A percentile compares a stretch with the other conserved stretches of the same genome.
Evolutionary conservation across 345 rosid genomes (phyloP).

Genomic region (Nephelium lappaceum): DNA sequence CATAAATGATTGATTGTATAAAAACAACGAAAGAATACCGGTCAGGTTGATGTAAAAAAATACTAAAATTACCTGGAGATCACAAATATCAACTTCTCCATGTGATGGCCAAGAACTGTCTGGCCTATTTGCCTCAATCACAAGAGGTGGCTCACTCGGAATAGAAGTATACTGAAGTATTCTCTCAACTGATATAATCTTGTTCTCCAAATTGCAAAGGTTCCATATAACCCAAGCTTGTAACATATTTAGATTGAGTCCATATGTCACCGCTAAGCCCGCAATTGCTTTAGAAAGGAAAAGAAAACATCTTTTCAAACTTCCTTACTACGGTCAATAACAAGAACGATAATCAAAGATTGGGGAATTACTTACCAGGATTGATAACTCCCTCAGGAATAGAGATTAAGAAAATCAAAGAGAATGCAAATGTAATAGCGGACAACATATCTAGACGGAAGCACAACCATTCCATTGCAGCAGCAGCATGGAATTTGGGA

Average conservation of each 20-base stretch:
- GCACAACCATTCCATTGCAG: conserved; percentile 76
- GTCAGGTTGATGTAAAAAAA: not conserved
- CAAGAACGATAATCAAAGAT: conserved; percentile 2
- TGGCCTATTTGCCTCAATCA: conserved; percentile 52
- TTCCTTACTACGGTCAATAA: not conserved
- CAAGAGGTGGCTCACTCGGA: conserved; percentile 65
- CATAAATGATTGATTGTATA: not conserved
- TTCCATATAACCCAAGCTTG: conserved; percentile 53
- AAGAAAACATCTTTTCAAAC: not conserved
- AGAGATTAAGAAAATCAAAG: conserved; percentile 60
- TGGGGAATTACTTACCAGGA: conserved; percentile 49
- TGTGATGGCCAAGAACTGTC: conserved; percentile 55
- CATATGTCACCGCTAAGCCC: conserved; percentile 58
- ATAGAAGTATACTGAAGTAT: conserved; percentile 56
- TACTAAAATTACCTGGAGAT: conserved; percentile 47
- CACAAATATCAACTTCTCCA: conserved; percentile 55
- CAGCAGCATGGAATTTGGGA: conserved; percentile 50
- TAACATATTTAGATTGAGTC: conserved; percentile 49
- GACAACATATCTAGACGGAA: conserved; percentile 70
- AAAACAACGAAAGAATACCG: not conserved
- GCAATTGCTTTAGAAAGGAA: conserved; percentile 42
- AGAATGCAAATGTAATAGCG: conserved; percentile 53
- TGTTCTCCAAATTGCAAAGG: conserved; percentile 50
- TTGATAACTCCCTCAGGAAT: conserved; percentile 52
- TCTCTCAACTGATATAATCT: conserved; percentile 64